Percentiles rank a stretch among this genome's conserved stretches.
Evolutionary conservation across 148 eudicot species (phyloP).

Genomic region (Rhododendron ovatum): DNA sequence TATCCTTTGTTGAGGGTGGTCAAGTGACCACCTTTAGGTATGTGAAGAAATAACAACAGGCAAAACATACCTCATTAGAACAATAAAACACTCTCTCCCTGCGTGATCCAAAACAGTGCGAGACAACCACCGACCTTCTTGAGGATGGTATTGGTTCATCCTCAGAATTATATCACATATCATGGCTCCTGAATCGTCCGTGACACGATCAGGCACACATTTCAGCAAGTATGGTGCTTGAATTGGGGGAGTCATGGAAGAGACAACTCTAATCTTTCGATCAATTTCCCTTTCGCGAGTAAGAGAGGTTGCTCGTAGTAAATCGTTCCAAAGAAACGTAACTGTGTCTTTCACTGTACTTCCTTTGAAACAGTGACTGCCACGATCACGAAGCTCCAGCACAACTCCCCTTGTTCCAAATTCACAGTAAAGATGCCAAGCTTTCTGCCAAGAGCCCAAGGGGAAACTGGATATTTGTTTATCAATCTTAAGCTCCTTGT

Average conservation of each 20-base stretch:
- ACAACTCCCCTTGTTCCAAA: conserved; percentile 73
- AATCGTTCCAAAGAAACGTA: conserved; percentile 66
- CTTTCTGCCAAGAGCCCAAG: conserved; percentile 55
- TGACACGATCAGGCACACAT: conserved; percentile 87
- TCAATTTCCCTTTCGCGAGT: conserved; percentile 48
- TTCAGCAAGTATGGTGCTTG: conserved; percentile 83
- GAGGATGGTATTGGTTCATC: conserved; percentile 84
- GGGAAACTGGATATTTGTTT: conserved; percentile 33
- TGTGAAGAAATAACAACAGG: background rate
- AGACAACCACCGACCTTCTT: conserved; percentile 92
- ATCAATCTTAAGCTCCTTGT: conserved; percentile 72
- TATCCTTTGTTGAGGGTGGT: background rate
- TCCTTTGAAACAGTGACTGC: conserved; percentile 58
- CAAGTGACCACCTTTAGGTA: background rate
- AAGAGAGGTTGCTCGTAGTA: conserved; percentile 78
- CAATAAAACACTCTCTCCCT: conserved; percentile 79
- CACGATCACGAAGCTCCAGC: conserved; percentile 58
- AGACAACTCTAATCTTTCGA: conserved; percentile 36
- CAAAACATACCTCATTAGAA: conserved; percentile 63
- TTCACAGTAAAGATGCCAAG: conserved; percentile 73
- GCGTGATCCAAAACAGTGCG: conserved; percentile 89
- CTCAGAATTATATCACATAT: conserved; percentile 78
- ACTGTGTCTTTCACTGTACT: conserved; percentile 44
- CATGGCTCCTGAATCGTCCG: conserved; percentile 96
- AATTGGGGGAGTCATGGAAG: conserved; percentile 89